Conservation (phyloP, 202 grass and related monocot genomes). For the Setaria viridis region DNA sequence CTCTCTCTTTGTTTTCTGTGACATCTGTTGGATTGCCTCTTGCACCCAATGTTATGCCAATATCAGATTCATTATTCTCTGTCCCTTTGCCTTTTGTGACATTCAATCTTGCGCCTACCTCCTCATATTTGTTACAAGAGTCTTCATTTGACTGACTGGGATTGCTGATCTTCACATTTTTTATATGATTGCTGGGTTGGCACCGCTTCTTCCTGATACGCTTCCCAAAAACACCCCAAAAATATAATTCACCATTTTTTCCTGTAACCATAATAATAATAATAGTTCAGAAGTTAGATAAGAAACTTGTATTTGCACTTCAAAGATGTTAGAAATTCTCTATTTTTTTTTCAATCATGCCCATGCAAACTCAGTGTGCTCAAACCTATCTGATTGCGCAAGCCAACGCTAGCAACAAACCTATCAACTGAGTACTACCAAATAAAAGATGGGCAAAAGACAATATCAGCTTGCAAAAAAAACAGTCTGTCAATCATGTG, state of each 20-base stretch:
- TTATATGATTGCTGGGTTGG: conserved; percentile 21
- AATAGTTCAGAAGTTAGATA: conserved; percentile 33
- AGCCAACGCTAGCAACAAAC: background rate
- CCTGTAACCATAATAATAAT: conserved; percentile 48
- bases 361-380: background rate
- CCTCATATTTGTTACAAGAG: conserved; percentile 39
- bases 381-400: background rate
- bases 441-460: background rate
- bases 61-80: conserved; percentile 28
- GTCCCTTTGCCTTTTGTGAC: conserved; percentile 16
- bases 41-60: background rate
- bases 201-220: conserved; percentile 39
- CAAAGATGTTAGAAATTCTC: conserved; percentile 23
- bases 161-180: conserved; percentile 26
- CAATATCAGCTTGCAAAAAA: background rate
- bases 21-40: conserved; percentile 28
- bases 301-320: conserved; percentile 16
- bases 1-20: conserved; percentile 22
- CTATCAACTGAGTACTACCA: background rate
- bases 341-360: conserved; percentile 15
- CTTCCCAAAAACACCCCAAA: conserved; percentile 78
- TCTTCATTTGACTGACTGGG: background rate
- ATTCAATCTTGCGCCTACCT: conserved; percentile 14
- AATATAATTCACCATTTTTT: conserved; percentile 57
- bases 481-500: background rate